phyloP scores from a whole-genome alignment of 1,284 basidiomycete genomes.

The Phylloporus gajari region DNA sequence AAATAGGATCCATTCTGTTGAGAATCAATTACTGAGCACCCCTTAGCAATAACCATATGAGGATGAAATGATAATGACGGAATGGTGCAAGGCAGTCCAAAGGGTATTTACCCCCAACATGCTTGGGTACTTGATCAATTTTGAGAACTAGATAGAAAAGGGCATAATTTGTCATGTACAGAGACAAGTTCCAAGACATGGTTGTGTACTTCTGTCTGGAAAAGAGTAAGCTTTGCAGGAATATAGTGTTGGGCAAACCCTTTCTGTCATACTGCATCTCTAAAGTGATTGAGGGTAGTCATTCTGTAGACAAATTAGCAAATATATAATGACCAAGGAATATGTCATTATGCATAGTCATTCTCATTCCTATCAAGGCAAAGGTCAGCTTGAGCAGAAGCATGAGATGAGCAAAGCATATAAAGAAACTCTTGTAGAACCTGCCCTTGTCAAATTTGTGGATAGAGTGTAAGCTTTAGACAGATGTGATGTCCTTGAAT shows the following conservation, averaged over 20 bases:
- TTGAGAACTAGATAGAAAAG: no score
- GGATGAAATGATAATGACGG: slow-evolving; percentile 72
- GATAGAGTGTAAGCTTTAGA: slow-evolving; percentile 73
- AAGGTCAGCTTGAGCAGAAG: slow-evolving; percentile 22
- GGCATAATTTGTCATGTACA: no score
- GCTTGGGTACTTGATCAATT: slow-evolving; percentile 61
- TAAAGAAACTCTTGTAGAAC: slow-evolving; percentile 79
- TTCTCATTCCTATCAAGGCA: slow-evolving; percentile 70
- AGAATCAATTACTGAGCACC: slow-evolving; percentile 71
- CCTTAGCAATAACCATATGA: slow-evolving; percentile 75
- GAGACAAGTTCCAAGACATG: no score
- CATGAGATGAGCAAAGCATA: slow-evolving; percentile 56
- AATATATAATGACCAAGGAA: slow-evolving; percentile 45
- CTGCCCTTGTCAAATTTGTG: slow-evolving; percentile 81
- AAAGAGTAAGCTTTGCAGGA: slow-evolving; percentile 66
- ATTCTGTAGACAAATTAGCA: slow-evolving; percentile 60
- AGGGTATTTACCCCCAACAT: slow-evolving; percentile 61
- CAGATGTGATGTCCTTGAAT: no score
- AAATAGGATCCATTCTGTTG: slow-evolving; percentile 69
- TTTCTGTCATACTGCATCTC: slow-evolving; percentile 74
- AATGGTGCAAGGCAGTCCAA: slow-evolving; percentile 75
- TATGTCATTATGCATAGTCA: slow-evolving; percentile 73
- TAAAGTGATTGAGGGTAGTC: slow-evolving; percentile 77
- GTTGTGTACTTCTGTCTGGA: no score
- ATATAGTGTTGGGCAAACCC: slow-evolving; percentile 78